Evolutionary conservation across 495 filamentous ascomycete species (phyloP), one percentile per base, ranked within the genome.

Genomic region (Lasiosphaeria ovina): DNA sequence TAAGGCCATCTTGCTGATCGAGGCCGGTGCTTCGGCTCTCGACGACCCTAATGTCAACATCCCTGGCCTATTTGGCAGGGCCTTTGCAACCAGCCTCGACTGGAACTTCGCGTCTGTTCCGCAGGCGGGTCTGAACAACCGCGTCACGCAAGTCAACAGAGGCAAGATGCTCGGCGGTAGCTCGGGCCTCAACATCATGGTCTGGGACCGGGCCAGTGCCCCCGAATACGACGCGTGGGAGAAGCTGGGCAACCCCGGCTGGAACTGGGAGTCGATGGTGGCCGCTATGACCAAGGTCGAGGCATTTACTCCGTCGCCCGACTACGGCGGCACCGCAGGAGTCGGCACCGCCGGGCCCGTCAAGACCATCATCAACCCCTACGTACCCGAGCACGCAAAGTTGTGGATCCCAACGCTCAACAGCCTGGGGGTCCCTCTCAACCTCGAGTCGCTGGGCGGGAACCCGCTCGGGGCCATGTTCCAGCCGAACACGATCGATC

Each of bases 181-280:
- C 34, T 62, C 62, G 6, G 65, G 66, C 6, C 54, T 71, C 48
- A 71, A 72, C 63, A 72, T 75, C 49, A 79, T 84, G 69, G 78
- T 71, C 31, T 83, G 77, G 77, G 76, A 79, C 57, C 74, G 80
- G 16, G 81, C 79, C 1, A 79, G 74, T 10, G 76, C 72, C 35
- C 66, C 73, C 8, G 81, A 83, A 36, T 83, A 81, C 62, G 81
- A 86, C 67, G 72, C 77, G 51, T 86, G 84, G 84, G 77, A 74
- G 38, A 70, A 74, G 12, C 73, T 82, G 16, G 82, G 81, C 11
- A 78, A 77, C 31, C 59, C 69, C 10, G 35, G 32, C 17, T 35
- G 32, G 33, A 54, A 11, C 8, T 47, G 44, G 44, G 67, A 82
- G 32, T 71, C 63, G 31, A 63, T 77, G 58, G 24, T 61, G 36